phyloP scores from a whole-genome alignment of 768 basidiomycete species.

The Trametes gibbosa region DNA sequence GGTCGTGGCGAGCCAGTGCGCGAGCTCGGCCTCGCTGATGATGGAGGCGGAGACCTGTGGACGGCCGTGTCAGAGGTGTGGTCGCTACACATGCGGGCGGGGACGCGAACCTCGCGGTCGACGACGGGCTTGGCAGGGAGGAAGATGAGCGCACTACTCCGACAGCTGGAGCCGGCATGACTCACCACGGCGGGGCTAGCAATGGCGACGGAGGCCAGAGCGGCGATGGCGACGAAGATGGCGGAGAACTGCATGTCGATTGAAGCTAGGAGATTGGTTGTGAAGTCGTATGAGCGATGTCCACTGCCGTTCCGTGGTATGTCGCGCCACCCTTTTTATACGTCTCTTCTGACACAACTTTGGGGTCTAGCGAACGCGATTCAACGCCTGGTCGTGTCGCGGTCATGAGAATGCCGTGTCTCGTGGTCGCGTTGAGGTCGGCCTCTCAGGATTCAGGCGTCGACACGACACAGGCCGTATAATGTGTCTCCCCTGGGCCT shows the following conservation, averaged over 20 bases:
- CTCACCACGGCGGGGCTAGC: background rate
- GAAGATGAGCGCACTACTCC: background rate
- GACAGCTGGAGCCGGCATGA: background rate
- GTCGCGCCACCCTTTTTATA: background rate
- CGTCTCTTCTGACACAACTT: background rate
- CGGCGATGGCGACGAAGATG: constrained; percentile 22
- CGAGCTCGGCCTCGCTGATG: background rate
- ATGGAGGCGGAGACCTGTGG: background rate
- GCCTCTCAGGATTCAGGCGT: too few species aligned
- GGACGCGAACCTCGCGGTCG: background rate
- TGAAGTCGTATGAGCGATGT: background rate
- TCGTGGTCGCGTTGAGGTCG: too few species aligned
- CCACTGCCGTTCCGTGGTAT: background rate
- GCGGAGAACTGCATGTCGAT: background rate
- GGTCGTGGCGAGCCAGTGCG: background rate
- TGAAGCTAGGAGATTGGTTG: too few species aligned
- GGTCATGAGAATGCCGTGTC: too few species aligned
- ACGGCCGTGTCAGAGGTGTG: background rate
- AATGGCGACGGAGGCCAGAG: constrained; percentile 22
- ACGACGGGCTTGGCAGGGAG: background rate
- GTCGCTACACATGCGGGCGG: background rate
- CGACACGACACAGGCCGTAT: too few species aligned
- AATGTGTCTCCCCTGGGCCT: too few species aligned
- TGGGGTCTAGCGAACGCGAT: too few species aligned
- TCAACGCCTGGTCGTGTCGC: too few species aligned